Base-by-base conservation (phyloP, 495 filamentous ascomycete species). In the Penicillium chermesinum region DNA sequence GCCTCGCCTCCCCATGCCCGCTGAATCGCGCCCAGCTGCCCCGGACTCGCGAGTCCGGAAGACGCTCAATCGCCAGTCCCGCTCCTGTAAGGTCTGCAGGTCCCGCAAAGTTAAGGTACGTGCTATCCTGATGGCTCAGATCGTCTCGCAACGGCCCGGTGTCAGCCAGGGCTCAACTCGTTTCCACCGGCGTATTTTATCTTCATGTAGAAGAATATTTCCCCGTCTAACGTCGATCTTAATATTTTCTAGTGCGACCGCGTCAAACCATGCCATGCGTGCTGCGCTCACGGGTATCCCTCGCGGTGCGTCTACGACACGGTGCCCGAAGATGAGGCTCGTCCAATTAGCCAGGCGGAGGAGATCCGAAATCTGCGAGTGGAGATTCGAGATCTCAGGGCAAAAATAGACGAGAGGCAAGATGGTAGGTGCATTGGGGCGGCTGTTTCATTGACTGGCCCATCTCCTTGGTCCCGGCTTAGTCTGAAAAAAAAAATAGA, bases 101-200 rank as follows among this genome's bases (percentile, higher is more conserved):
- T 46, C 60, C 52, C 69, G 71, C 43, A 74, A 74, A 56, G 71
- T 74, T 57, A 72, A 71, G 66, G 71, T 74, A 47, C 25, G 67
- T 57, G 34, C 41, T 37, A 50, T 56, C 13, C 25, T 30, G 25
- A 10, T 30, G 15, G 59, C 54, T 63, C 58, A 58, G 59, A 61
- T 63, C 59, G 38, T 49, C 36, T 36, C 52, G 48, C 46, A 42
- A 58, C 48, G 59, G 39, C 44, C 56, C 47, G 50, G 45, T 45
- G 49, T 22, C 20, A 49, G n/a, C 55, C 53, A 48, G 30, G 22
- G 21, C 18, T 38, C 25, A 42, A 42, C 48, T 19, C 19, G 7
- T 22, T 45, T 55, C 48, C 55, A 55, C 53, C 52, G 38, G 30
- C 42, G 20, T 40, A 9, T 21, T 18, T 30, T 45, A 32, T 39